Evolutionary conservation across 2,329 filamentous ascomycete species (phyloP), one percentile per base, ranked within the genome.

Genomic region (Myrmaecium sp.): DNA sequence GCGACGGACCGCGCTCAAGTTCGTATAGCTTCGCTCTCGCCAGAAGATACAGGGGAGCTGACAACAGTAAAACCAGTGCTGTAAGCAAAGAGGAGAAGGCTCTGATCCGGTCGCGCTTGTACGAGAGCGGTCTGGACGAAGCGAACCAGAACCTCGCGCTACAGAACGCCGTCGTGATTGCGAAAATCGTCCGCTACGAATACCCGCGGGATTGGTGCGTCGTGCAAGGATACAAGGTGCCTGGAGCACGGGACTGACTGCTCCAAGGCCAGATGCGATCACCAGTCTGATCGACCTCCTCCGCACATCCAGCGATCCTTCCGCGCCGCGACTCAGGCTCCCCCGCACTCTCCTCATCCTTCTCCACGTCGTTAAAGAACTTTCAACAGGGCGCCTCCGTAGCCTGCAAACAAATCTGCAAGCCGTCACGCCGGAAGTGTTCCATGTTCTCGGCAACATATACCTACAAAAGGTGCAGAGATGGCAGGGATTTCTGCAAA

Each of bases 181-280:
- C 84, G 10, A 95, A 93, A 53, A 74, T 95, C 30, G 66, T 89
- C 31, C 69, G 89, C 31, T 79, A 82, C 48, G 89, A 95, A 49
- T 95, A 80, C 48, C 86, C 86, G 1, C 59, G 68, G 26, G 78
- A 92, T 33, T 98, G 89, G 89, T 65, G 43, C 14, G 13, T 21
- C 2, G 5, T 17, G 5, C 6, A 7, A 11, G 9, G 4, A n/a
- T 4, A 12, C 9, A 14, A 14, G 19, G 7, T 14, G 17, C 6
- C 9, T 3, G 5, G 7, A 20, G 10, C 6, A 32, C 8, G 25
- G 10, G 10, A 2, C 39, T 47, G 14, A 47, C 26, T 19, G 6
- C 21, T 5, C 10, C 8, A 24, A 51, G 52, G 43, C 49, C 52
- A 19, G 43, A 49, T 18, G 36, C 56, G 2, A 52, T 57, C 33